Evolutionary conservation across 192 early-diverging fungal genomes (phyloP), one percentile per base, ranked within the genome.

Genomic region (Gaertneriomyces semiglobifer): DNA sequence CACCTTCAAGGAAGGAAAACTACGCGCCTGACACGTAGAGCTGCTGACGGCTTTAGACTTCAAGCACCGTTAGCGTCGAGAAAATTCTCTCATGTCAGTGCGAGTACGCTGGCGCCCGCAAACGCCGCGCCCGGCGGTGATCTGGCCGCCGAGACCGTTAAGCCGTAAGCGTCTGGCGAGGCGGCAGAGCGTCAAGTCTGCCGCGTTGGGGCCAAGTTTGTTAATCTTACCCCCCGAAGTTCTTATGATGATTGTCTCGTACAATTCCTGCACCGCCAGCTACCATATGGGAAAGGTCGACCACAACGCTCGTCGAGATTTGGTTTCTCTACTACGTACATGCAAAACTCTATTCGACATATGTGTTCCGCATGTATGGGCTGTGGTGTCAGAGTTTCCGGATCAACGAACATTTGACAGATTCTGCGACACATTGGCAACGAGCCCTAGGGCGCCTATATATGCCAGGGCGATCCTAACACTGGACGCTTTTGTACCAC

Each of bases 181-280:
- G 25, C 25, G 25, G 25, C 25, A 33, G 25, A 33, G 25, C 25
- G 25, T 33, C 25, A 33, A 33, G 25, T 33, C 25, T 33, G 25
- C 25, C 25, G 25, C 25, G 25, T 33, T 33, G 25, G 25, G 25
- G 25, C 25, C 25, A 2, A 33, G 25, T 33, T 33, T 33, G 25
- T 84, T 12, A n/a, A 18, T 6, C 6, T 20, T 52, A 5, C 50
- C 50, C 50, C n/a, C 50, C 50, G 50, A 52, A 20, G 6, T 52
- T 18, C 20, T 52, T n/a, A n/a, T 18, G n/a, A 52, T 52, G 50
- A 52, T 52, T 18, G 50, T 20, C 4, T 18, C n/a, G 3, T 52
- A 52, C 50, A 52, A n/a, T 52, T 52, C 20, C 6, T 20, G n/a
- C 0, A 20, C 50, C 50, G n/a, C 50, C n/a, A n/a, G 20, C 6